A percentile compares a stretch with the other conserved stretches of the same genome.
phyloP scores from a whole-genome alignment of 2,329 filamentous ascomycete genomes.

The Amesomyces nigricolor region DNA sequence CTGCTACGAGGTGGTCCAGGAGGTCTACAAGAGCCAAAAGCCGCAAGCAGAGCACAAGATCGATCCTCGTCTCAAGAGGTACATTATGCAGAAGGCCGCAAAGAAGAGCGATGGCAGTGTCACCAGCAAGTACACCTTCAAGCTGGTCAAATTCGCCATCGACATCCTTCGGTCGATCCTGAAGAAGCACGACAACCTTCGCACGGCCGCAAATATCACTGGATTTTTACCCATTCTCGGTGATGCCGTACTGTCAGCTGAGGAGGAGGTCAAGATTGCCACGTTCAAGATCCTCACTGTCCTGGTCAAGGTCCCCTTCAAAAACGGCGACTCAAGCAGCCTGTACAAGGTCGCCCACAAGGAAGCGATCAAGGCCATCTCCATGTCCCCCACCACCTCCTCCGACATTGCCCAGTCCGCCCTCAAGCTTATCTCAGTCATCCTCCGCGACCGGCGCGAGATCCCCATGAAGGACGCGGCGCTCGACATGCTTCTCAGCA shows the following conservation, averaged over 20 bases:
- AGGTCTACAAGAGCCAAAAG: constrained; percentile 65
- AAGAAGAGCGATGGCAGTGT: constrained; percentile 67
- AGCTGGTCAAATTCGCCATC: constrained; percentile 80
- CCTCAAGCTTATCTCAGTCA: constrained; percentile 78
- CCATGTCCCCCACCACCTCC: constrained; percentile 68
- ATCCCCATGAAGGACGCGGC: constrained; percentile 74
- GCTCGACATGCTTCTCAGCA: constrained; percentile 74
- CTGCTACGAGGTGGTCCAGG: constrained; percentile 89
- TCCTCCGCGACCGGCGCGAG: constrained; percentile 74
- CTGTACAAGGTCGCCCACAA: constrained; percentile 72
- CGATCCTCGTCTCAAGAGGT: constrained; percentile 61
- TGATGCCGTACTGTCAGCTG: constrained; percentile 73
- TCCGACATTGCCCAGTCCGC: constrained; percentile 82
- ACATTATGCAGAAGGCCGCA: constrained; percentile 73
- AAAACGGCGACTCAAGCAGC: constrained; percentile 58
- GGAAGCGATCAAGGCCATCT: constrained; percentile 78
- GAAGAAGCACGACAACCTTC: constrained; percentile 75
- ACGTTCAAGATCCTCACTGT: constrained; percentile 79
- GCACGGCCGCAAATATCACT: constrained; percentile 70
- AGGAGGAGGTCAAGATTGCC: constrained; percentile 90
- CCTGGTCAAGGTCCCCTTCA: constrained; percentile 77
- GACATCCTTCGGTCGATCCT: constrained; percentile 82
- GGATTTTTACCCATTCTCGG: constrained; percentile 87
- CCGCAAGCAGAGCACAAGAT: constrained; percentile 48
- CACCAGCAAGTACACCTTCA: constrained; percentile 76